Conservation (phyloP, 2,329 filamentous ascomycete species). For the Penicillium sp. region DNA sequence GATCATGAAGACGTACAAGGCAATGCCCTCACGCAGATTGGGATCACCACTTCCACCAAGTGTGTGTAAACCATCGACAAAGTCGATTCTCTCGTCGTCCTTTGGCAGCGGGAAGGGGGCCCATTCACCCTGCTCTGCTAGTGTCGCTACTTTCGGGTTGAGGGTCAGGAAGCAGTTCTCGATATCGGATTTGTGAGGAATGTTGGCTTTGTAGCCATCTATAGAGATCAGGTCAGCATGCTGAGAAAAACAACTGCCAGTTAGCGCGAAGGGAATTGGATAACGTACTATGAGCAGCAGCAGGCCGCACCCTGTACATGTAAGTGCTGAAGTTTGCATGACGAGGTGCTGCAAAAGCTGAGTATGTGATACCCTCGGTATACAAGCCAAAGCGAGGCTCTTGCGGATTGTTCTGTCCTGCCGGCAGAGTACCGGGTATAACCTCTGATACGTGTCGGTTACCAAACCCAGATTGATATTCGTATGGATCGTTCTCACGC, state of each 20-base stretch:
- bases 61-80: slow-evolving; percentile 60
- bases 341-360: slow-evolving; percentile 36
- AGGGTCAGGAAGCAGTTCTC: slow-evolving; percentile 41
- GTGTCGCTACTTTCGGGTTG: slow-evolving; percentile 59
- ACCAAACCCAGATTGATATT: slow-evolving; percentile 39
- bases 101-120: slow-evolving; percentile 60
- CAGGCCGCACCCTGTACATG: slow-evolving; percentile 37
- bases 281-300: slow-evolving; percentile 36
- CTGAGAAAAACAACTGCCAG: neutral
- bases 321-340: slow-evolving; percentile 38
- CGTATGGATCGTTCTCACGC: slow-evolving; percentile 39
- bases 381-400: slow-evolving; percentile 39
- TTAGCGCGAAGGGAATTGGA: neutral
- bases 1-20: slow-evolving; percentile 61
- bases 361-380: slow-evolving; percentile 40
- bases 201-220: slow-evolving; percentile 48
- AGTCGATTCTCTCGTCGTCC: slow-evolving; percentile 56
- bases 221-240: slow-evolving; percentile 3
- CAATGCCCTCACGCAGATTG: slow-evolving; percentile 58
- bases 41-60: slow-evolving; percentile 62
- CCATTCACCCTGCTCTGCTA: slow-evolving; percentile 61
- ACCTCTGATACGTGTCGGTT: slow-evolving; percentile 43
- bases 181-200: slow-evolving; percentile 43
- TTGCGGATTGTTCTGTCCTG: slow-evolving; percentile 43
- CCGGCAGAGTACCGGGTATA: slow-evolving; percentile 40